Base-by-base conservation (phyloP, 768 basidiomycete genomes). In the Pholiota molesta region DNA sequence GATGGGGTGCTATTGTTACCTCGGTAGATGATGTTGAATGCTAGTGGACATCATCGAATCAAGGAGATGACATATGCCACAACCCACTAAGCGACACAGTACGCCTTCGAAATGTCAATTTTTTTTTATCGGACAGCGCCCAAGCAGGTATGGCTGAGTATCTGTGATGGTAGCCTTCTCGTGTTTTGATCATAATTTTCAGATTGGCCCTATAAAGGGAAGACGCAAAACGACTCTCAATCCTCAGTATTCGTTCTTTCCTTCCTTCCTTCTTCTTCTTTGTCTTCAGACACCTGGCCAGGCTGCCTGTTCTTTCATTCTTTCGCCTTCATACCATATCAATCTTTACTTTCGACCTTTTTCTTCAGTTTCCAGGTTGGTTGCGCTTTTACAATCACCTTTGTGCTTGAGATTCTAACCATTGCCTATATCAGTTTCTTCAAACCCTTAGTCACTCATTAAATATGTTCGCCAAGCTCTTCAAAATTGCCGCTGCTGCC, bases 401-500 rank as follows among this genome's bases (percentile, higher is more conserved):
- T 47, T 16, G n/a, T 33, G 5, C 33, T 52, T 26, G 21, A 29
- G n/a, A 19, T 52, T 21, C 35, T 62, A 14, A 54, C 39, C 23
- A 19, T 47, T 2, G 26, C 19, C 31, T 28, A n/a, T 26, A 67
- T 53, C 55, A 66, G 65, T 65, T 63, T 60, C 62, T 66, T 67
- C 35, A 62, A 62, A 60, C 59, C 57, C 39, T 40, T 51, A 35
- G 33, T 26, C 55, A 33, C 58, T 63, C 60, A 60, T 66, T 69
- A 70, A 75, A 65, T 66, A 78, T 78, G 77, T 77, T 78, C 66
- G 72, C 75, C 64, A 77, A 75, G 65, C 61, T 76, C 63, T 68
- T 70, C 65, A 65, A 69, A 55, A 60, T 68, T 52, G 66, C 73
- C 49, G 66, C 71, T 55, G 70, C 71, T 59, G 68, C 72, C 66